Percentiles rank a stretch among this genome's conserved stretches.
Conservation (phyloP, 164 flowering plant species). For the Piper betle region DNA sequence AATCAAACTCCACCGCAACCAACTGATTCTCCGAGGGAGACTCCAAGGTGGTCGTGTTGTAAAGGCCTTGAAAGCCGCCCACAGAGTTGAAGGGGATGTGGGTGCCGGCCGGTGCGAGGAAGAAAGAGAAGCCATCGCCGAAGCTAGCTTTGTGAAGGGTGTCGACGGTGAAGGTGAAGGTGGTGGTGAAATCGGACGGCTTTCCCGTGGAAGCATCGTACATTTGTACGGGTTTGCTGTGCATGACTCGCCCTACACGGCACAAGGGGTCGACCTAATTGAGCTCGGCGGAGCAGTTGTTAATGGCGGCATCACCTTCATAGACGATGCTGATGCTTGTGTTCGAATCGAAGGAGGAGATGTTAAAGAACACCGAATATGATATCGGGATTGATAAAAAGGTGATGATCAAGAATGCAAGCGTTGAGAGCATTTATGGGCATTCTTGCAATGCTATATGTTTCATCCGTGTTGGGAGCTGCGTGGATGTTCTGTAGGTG, state of each 20-base stretch:
- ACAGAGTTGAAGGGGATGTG: conserved; percentile 22
- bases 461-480: too few species aligned
- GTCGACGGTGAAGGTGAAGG: conserved; percentile 30
- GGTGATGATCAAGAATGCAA: too few species aligned
- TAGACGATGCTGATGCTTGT: background rate
- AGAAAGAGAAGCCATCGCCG: conserved; percentile 26
- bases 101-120: conserved; percentile 20
- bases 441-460: too few species aligned
- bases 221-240: background rate
- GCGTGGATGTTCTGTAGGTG: too few species aligned
- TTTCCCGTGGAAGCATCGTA: conserved; percentile 7
- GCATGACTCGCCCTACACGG: conserved; percentile 9
- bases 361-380: conserved; percentile 1
- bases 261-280: too few species aligned
- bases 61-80: conserved; percentile 34
- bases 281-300: conserved; percentile 4
- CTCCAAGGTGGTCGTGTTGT: conserved; percentile 10
- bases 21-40: too few species aligned
- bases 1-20: too few species aligned
- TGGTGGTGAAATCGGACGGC: conserved; percentile 32
- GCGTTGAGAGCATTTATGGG: background rate
- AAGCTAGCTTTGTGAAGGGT: background rate
- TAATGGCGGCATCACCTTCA: conserved; percentile 2
- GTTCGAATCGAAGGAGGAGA: background rate
- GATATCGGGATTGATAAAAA: conserved; percentile 1